Conservation (phyloP, 2,329 filamentous ascomycete genomes). For the Stemphylium beticola region DNA sequence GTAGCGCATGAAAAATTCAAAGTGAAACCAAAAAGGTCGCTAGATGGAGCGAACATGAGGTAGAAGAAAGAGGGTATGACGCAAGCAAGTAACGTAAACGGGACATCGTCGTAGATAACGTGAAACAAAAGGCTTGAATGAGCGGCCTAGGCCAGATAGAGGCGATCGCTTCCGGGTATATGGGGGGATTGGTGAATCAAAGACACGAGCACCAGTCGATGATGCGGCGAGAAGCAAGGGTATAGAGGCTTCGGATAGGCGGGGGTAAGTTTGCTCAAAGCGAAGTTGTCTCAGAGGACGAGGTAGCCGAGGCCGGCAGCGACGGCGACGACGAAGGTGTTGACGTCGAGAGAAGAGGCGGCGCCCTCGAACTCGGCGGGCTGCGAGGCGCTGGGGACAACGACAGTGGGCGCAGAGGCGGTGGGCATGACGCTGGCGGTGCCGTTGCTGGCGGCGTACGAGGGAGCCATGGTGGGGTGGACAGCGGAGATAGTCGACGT, state of each 20-base stretch:
- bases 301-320: constrained; percentile 44
- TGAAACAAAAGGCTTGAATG: constrained; percentile 20
- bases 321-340: constrained; percentile 38
- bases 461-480: constrained; percentile 22
- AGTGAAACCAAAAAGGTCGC: constrained; percentile 14
- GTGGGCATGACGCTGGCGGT: constrained; percentile 19
- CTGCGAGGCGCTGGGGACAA: constrained; percentile 16
- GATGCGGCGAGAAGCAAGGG: constrained; percentile 30
- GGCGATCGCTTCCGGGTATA: constrained; percentile 21
- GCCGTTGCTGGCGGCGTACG: constrained; percentile 29
- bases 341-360: constrained; percentile 40
- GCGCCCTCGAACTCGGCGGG: constrained; percentile 42
- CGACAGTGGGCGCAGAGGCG: constrained; percentile 16
- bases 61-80: constrained; percentile 11
- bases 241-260: constrained; percentile 8
- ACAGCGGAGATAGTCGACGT: constrained; percentile 41
- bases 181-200: constrained; percentile 26
- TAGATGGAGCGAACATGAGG: background rate
- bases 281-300: constrained; percentile 37
- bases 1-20: background rate
- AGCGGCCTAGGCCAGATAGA: constrained; percentile 17
- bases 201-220: constrained; percentile 39
- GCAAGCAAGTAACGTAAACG: constrained; percentile 14
- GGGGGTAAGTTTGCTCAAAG: constrained; percentile 15
- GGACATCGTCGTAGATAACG: constrained; percentile 30